Percentiles rank a stretch among this genome's conserved stretches.
Conservation (phyloP, 2,329 filamentous ascomycete species). For the Fusarium hainanense region DNA sequence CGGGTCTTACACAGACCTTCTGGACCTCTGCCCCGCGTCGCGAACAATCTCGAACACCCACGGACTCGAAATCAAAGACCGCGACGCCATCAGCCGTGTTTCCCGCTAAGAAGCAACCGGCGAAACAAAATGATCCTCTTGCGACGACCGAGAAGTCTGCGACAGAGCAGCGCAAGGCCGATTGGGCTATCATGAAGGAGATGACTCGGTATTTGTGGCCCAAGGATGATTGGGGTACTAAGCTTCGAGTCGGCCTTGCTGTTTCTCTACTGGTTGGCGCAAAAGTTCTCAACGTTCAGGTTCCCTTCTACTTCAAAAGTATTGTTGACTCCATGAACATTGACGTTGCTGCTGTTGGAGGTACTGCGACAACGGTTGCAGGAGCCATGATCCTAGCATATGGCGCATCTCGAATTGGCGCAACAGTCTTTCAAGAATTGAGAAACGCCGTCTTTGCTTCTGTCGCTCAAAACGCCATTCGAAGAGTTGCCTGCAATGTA, state of each 20-base stretch:
- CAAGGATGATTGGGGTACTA: constrained; percentile 78
- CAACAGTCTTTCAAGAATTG: constrained; percentile 90
- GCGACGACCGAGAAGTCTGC: constrained; percentile 61
- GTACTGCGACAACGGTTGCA: constrained; percentile 87
- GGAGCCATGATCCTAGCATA: constrained; percentile 95
- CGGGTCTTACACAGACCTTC: constrained; percentile 45
- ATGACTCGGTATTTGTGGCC: constrained; percentile 98
- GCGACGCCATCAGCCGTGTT: constrained; percentile 36
- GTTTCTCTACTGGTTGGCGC: constrained; percentile 85
- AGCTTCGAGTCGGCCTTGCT: constrained; percentile 86
- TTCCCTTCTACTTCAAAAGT: constrained; percentile 98
- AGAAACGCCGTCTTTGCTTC: constrained; percentile 97
- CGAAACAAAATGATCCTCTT: constrained; percentile 49
- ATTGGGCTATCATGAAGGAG: constrained; percentile 98
- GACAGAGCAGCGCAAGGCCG: constrained; percentile 92
- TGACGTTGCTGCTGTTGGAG: constrained; percentile 86
- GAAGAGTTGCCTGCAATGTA: constrained; percentile 89
- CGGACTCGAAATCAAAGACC: constrained; percentile 36
- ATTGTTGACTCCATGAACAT: constrained; percentile 99
- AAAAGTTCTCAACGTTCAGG: constrained; percentile 96
- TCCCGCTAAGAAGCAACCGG: constrained; percentile 34
- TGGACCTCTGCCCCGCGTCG: constrained; percentile 49
- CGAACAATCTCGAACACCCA: constrained; percentile 40
- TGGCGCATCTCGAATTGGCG: constrained; percentile 86
- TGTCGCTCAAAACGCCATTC: constrained; percentile 96